Percentiles rank a stretch among this genome's conserved stretches.
phyloP scores from a whole-genome alignment of 352 stramenopile species.

The Phytophthora lateralis region DNA sequence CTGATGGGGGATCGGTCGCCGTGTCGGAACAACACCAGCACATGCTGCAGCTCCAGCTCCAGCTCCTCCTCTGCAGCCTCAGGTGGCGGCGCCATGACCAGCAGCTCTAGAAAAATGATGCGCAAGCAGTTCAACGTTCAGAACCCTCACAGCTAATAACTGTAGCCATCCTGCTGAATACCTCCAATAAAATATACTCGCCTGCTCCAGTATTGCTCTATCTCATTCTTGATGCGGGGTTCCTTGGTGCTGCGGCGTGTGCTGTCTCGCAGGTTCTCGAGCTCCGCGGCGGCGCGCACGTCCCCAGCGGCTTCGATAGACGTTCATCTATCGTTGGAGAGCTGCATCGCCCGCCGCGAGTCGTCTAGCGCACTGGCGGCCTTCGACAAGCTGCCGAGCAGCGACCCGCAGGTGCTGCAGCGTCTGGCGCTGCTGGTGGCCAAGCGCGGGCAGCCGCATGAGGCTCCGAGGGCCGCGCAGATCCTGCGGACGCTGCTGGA shows the following conservation, averaged over 20 bases:
- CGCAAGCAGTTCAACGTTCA: slow-evolving; percentile 28
- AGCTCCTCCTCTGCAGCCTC: slow-evolving; percentile 14
- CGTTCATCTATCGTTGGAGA: slow-evolving; percentile 35
- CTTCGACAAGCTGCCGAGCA: slow-evolving; percentile 50
- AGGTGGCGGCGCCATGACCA: slow-evolving; percentile 23
- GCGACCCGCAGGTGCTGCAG: slow-evolving; percentile 46
- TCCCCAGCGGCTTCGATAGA: slow-evolving; percentile 3
- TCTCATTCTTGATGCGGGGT: not conserved
- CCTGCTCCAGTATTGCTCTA: not conserved
- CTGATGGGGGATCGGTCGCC: slow-evolving; percentile 82
- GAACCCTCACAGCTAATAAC: not conserved
- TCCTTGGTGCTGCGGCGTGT: slow-evolving; percentile 3
- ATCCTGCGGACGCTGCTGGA: slow-evolving; percentile 39
- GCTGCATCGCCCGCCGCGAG: slow-evolving; percentile 37
- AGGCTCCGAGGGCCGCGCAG: slow-evolving; percentile 34
- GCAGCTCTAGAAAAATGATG: slow-evolving; percentile 18
- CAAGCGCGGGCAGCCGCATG: slow-evolving; percentile 44
- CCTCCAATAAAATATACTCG: too few species aligned
- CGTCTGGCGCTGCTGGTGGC: slow-evolving; percentile 68
- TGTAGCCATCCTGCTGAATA: too few species aligned
- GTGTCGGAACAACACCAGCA: slow-evolving; percentile 79
- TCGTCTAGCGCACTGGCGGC: slow-evolving; percentile 45
- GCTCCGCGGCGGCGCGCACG: slow-evolving; percentile 11
- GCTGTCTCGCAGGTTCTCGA: slow-evolving; percentile 16
- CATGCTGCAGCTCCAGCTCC: slow-evolving; percentile 55